Percentiles rank a stretch among this genome's conserved stretches.
Evolutionary conservation across 345 rosid species (phyloP).

Genomic region (Cardiospermum halicacabum): DNA sequence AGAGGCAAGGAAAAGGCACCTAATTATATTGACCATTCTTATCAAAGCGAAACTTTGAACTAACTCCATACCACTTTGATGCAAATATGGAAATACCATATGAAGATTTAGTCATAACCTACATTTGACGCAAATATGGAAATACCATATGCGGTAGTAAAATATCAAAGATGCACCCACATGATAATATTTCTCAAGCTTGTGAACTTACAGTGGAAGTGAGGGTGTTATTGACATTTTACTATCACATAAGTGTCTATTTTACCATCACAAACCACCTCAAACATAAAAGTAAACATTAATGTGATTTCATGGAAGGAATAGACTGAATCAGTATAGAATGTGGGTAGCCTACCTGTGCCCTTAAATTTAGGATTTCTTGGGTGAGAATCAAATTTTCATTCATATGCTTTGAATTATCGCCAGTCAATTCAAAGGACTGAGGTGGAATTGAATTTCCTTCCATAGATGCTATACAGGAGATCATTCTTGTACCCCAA

Average conservation of each 20-base stretch:
- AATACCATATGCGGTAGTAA: no score
- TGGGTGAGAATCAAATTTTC: conserved; percentile 30
- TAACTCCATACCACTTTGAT: background rate
- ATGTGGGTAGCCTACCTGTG: conserved; percentile 44
- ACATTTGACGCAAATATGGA: no score
- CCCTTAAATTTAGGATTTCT: conserved; percentile 54
- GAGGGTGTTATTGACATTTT: no score
- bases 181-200: no score
- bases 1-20: background rate
- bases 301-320: background rate
- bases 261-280: no score
- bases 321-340: background rate
- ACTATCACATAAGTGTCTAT: no score
- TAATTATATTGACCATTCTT: background rate
- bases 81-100: background rate
- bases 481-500: conserved; percentile 38
- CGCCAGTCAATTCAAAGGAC: conserved; percentile 34
- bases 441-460: conserved; percentile 47
- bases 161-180: no score
- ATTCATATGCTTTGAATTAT: conserved; percentile 49
- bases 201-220: no score
- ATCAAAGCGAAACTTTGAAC: background rate
- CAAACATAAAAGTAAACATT: background rate
- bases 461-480: conserved; percentile 35
- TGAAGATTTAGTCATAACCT: background rate